phyloP scores from a whole-genome alignment of 2,329 filamentous ascomycete species.

The Fusarium dimerum region DNA sequence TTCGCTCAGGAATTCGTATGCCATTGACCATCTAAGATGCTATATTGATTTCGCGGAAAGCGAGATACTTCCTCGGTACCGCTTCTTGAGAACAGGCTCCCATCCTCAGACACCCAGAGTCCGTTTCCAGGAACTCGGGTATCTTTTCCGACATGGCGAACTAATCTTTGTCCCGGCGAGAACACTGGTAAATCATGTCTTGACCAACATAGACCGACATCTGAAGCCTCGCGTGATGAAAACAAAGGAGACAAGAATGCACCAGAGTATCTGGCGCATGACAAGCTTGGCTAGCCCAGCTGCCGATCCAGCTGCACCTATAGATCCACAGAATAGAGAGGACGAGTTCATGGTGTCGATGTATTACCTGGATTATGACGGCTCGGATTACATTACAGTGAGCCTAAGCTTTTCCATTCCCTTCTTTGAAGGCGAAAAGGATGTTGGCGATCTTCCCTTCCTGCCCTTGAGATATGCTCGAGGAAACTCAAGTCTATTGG shows the following conservation, averaged over 20 bases:
- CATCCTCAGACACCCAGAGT: not conserved
- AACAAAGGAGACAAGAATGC: not conserved
- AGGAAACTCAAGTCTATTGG: not conserved
- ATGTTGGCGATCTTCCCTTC: not conserved
- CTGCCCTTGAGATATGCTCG: not conserved
- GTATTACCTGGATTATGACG: slow-evolving; percentile 2
- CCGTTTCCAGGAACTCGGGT: slow-evolving; percentile 3
- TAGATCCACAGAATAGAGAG: not conserved
- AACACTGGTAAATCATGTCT: not conserved
- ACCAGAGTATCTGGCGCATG: slow-evolving; percentile 3
- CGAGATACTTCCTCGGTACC: not conserved
- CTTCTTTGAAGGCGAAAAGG: slow-evolving; percentile 1
- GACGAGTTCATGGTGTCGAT: not conserved
- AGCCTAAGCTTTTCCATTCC: not conserved
- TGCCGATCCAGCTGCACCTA: not conserved
- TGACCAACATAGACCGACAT: not conserved
- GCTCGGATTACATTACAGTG: not conserved
- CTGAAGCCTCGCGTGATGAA: not conserved
- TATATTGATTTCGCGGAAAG: slow-evolving; percentile 1
- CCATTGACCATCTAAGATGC: not conserved
- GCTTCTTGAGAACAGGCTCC: not conserved
- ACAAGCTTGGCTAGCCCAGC: not conserved
- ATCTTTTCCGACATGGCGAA: slow-evolving; percentile 4
- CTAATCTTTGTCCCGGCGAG: slow-evolving; percentile 1
- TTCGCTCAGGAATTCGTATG: not conserved